A percentile compares a stretch with the other conserved stretches of the same genome.
Conservation (phyloP, 805 yeast genomes). For the Sporopachydermia lactativora region DNA sequence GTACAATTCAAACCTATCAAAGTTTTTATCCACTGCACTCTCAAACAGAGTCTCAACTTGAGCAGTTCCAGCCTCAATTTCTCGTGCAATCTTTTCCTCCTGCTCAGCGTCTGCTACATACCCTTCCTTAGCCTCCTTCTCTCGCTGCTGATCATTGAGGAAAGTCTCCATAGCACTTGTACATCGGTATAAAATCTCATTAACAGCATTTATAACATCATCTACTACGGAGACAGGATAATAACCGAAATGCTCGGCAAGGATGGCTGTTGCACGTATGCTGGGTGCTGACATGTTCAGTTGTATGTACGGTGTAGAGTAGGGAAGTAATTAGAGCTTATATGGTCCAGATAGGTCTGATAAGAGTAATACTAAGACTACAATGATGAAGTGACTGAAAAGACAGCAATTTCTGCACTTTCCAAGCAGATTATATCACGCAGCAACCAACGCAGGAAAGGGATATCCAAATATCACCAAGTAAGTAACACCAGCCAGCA, state of each 20-base stretch:
- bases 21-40: constrained; percentile 61
- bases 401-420: too few relatives aligned
- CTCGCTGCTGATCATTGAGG: constrained; percentile 26
- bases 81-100: constrained; percentile 18
- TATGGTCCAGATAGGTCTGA: neutral
- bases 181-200: constrained; percentile 71
- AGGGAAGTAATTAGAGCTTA: neutral
- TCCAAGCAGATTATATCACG: too few relatives aligned
- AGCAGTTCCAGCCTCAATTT: constrained; percentile 66
- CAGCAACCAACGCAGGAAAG: too few relatives aligned
- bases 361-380: too few relatives aligned
- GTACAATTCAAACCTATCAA: constrained; percentile 78
- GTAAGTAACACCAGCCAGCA: too few relatives aligned
- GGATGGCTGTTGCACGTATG: constrained; percentile 30
- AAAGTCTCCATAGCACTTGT: constrained; percentile 65
- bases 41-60: constrained; percentile 66
- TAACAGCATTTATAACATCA: constrained; percentile 78
- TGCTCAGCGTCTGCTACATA: constrained; percentile 7
- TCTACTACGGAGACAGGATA: constrained; percentile 76
- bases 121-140: constrained; percentile 13
- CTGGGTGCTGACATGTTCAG: constrained; percentile 24
- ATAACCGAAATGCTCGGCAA: constrained; percentile 79
- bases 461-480: too few relatives aligned
- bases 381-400: too few relatives aligned
- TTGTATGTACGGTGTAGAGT: neutral